Base-by-base conservation (phyloP, 306 rosid species). In the Sesbania bispinosa region DNA sequence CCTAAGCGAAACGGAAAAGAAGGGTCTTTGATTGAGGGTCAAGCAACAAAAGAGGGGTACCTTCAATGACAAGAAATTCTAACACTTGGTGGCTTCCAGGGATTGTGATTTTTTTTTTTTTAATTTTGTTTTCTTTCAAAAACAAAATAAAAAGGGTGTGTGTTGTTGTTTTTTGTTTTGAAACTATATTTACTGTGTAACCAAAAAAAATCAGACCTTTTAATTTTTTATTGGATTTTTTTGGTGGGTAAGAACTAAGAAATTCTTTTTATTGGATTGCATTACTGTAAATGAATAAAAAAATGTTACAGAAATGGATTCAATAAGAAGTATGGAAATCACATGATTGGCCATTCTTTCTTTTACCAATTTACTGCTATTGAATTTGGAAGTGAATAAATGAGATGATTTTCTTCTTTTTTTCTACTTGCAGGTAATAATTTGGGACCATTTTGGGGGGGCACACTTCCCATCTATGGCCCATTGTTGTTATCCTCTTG, bases 61-160 rank as follows among this genome's bases (percentile, higher is more conserved):
- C 97, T 94, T 94, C 88, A 85, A 86, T 89, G 85, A 80, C 99
- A 94, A 94, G 99, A 89, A 86, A 94, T 89, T 84, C 86, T 77
- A 74, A n/a, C 72, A 38, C 77, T 76, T 77, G 20, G 80, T 69
- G 55, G 13, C 52, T 67, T 27, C 70, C 26, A 23, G 59, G 77
- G 75, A 74, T 67, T 77, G n/a, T n/a, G n/a, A n/a, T n/a, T n/a
- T 13, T 61, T 66, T 24, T 8, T 21, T 18, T 55, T 47, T 54
- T 19, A 9, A 11, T 24, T 2, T 53, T 42, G 8, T 51, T 46
- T 18, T 18, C 23, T 32, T 4, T 24, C 1, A 0, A n/a, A 14
- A 30, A 51, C n/a, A n/a, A 32, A 6, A 7, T 14, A 4, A 52
- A 32, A 19, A 11, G 42, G 55, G 14, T 64, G 11, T 7, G n/a